Base-by-base conservation (phyloP, 108 stramenopile species). In the Cylindrotheca closterium region DNA sequence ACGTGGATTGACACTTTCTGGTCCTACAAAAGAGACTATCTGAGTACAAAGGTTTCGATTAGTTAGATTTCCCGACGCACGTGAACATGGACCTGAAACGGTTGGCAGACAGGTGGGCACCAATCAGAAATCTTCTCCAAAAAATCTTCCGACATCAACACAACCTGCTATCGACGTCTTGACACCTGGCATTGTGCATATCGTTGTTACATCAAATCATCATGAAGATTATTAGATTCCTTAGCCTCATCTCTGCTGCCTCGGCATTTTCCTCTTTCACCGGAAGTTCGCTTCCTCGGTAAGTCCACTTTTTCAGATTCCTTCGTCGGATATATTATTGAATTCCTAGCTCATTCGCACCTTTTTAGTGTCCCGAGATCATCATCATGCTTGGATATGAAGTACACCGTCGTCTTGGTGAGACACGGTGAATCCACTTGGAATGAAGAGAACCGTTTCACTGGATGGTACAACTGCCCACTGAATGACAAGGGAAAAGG, bases 341-440 rank as follows among this genome's bases (percentile, higher is more conserved):
- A 19, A n/a, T 19, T 51, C n/a, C 26, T 55, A 12, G 54, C 54
- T 51, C 50, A n/a, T 23, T 51, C 50, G 50, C 23, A 45, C 8
- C 42, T 15, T 12, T 45, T 17, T 51, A 23, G 21, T 19, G 51
- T n/a, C 18, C 18, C 51, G 19, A 51, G 5, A 22, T n/a, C 51
- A 51, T 51, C 51, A 22, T 53, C 63, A 47, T 64, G 51, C 52
- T 64, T 70, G 68, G 23, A 60, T 19, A 73, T 73, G 71, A 72
- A 71, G 34, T 54, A 80, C 58, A 84, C 83, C 8, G 70, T 90
- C 45, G 83, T 90, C 21, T 80, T 94, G 25, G 79, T 94, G 18
- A 79, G 98, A 58, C 98, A 99, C 78, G 97, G 98, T 48, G 96
- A 99, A 84, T 97, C 95, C 10, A 94, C 91, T 30, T 99, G 96